phyloP scores from a whole-genome alignment of 805 yeast species.

The Lachancea thermotolerans region DNA sequence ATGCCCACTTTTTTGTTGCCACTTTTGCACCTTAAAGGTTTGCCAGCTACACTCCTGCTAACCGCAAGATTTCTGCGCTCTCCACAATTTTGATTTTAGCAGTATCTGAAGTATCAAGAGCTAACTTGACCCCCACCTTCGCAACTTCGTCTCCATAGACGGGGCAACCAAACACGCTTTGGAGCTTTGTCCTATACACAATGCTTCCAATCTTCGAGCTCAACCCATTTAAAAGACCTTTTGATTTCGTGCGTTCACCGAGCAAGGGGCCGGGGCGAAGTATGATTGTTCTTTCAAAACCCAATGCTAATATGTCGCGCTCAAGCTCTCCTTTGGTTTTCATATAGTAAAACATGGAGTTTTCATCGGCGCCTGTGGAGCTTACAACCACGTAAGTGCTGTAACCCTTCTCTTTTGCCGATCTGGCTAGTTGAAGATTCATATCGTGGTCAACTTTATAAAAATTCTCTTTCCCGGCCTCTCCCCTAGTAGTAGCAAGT shows the following conservation, averaged over 20 bases:
- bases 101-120: conserved; percentile 23
- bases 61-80: conserved; percentile 25
- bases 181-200: conserved; percentile 32
- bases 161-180: conserved; percentile 36
- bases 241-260: conserved; percentile 48
- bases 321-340: conserved; percentile 74
- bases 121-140: conserved; percentile 42
- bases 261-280: conserved; percentile 70
- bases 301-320: conserved; percentile 51
- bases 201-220: conserved; percentile 30
- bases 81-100: conserved; percentile 28
- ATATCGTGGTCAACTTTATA: conserved; percentile 67
- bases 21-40: too few relatives aligned
- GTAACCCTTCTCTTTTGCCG: conserved; percentile 65
- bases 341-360: conserved; percentile 54
- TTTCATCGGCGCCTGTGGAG: conserved; percentile 52
- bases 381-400: conserved; percentile 63
- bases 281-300: conserved; percentile 66
- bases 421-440: conserved; percentile 60
- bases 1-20: too few relatives aligned
- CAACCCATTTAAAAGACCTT: conserved; percentile 34
- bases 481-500: conserved; percentile 68
- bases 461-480: conserved; percentile 71
- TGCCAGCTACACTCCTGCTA: conserved; percentile 9
- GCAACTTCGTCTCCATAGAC: conserved; percentile 64